A percentile compares a stretch with the other conserved stretches of the same genome.
Conservation (phyloP, 2,329 filamentous ascomycete species). For the Beauveria medogensis region DNA sequence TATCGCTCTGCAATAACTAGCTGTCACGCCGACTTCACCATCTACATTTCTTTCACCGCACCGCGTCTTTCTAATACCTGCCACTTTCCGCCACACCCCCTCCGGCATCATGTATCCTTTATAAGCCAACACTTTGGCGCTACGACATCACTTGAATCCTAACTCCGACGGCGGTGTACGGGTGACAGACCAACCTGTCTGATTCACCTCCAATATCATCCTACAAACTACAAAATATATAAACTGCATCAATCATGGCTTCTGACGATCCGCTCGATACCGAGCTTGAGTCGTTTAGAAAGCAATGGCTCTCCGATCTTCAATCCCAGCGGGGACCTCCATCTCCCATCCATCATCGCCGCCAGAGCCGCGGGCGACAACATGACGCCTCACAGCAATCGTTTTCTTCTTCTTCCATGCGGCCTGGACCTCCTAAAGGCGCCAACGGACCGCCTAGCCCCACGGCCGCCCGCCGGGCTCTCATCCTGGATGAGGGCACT, state of each 20-base stretch:
- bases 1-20: background rate
- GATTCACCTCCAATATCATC: background rate
- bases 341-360: background rate
- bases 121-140: background rate
- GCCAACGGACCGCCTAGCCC: slow-evolving; percentile 10
- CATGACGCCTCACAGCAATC: background rate
- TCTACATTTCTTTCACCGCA: background rate
- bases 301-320: slow-evolving; percentile 83
- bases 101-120: background rate
- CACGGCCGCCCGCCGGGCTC: background rate
- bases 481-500: slow-evolving; percentile 18
- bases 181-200: background rate
- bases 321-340: slow-evolving; percentile 23
- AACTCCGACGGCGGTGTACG: background rate
- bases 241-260: slow-evolving; percentile 11
- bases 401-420: background rate
- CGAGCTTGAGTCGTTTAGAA: slow-evolving; percentile 78
- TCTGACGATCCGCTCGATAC: slow-evolving; percentile 35
- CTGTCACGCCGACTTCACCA: background rate
- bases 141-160: background rate
- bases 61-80: background rate
- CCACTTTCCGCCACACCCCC: too few relatives aligned
- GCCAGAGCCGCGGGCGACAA: background rate
- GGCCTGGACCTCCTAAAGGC: background rate
- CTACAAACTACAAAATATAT: background rate